phyloP scores from a whole-genome alignment of 2,329 filamentous ascomycete species.

The Aspergillus sp. region DNA sequence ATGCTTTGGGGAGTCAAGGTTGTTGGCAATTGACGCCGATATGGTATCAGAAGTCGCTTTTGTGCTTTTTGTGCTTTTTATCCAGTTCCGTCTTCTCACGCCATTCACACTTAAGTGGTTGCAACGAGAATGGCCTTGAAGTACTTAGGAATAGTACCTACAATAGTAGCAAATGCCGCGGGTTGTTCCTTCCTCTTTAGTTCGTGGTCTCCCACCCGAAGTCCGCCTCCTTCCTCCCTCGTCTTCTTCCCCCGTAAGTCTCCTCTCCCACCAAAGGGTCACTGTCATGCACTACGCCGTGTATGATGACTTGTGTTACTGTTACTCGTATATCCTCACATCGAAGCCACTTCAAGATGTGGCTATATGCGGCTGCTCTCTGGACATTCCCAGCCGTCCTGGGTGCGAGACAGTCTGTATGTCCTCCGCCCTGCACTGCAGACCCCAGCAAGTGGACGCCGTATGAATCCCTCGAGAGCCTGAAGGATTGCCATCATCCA shows the following conservation, averaged over 20 bases:
- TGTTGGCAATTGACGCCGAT: too few species aligned
- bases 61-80: too few species aligned
- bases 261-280: background rate
- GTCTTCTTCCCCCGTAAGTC: background rate
- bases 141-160: too few species aligned
- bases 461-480: background rate
- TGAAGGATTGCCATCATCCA: constrained; percentile 4
- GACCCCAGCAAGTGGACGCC: constrained; percentile 6
- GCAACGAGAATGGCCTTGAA: too few species aligned
- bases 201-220: too few species aligned
- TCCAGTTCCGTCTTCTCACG: too few species aligned
- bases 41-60: too few species aligned
- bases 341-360: background rate
- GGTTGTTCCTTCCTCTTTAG: background rate
- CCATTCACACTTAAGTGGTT: too few species aligned
- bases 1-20: too few species aligned
- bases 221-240: background rate
- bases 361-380: background rate
- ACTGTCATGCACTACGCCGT: background rate
- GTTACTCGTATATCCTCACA: background rate
- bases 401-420: background rate
- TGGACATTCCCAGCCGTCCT: background rate
- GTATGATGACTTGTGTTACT: background rate
- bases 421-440: constrained; percentile 1
- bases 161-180: too few species aligned